Percentiles rank a stretch among this genome's conserved stretches.
Evolutionary conservation across 169 alveolate genomes (phyloP).

Genomic region (Besnoitia besnoiti): DNA sequence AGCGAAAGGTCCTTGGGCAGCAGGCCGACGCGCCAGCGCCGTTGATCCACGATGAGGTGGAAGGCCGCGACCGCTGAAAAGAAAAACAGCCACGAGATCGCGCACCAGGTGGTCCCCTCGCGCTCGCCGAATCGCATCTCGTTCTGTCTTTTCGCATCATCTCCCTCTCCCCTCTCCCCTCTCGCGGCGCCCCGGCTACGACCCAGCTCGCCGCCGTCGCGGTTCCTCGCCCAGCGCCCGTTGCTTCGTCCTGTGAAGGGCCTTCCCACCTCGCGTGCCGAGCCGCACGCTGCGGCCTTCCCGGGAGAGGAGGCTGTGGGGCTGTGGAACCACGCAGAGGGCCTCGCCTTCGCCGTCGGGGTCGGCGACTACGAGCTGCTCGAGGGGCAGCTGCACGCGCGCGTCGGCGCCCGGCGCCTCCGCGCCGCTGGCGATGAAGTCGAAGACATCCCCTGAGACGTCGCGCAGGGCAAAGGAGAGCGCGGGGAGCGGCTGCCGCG

Average conservation of each 20-base stretch:
- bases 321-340: constrained; percentile 68
- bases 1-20: constrained; percentile 14
- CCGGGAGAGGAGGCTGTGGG: constrained; percentile 31
- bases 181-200: background rate
- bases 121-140: background rate
- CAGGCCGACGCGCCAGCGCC: constrained; percentile 63
- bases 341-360: constrained; percentile 47
- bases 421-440: background rate
- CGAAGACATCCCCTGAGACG: background rate
- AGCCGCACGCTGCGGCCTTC: constrained; percentile 59
- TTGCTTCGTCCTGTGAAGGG: background rate
- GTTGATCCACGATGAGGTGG: constrained; percentile 50
- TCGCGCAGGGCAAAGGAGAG: constrained; percentile 48
- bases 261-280: constrained; percentile 64
- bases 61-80: constrained; percentile 48
- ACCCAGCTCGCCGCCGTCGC: background rate
- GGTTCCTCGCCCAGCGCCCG: background rate
- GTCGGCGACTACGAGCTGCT: constrained; percentile 38
- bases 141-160: background rate
- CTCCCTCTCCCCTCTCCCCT: background rate
- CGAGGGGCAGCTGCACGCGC: constrained; percentile 54
- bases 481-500: constrained; percentile 47
- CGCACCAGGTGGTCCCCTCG: background rate
- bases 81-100: background rate
- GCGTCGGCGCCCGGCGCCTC: background rate